phyloP scores from a whole-genome alignment of 1,284 basidiomycete genomes.

The Boletus smithii region DNA sequence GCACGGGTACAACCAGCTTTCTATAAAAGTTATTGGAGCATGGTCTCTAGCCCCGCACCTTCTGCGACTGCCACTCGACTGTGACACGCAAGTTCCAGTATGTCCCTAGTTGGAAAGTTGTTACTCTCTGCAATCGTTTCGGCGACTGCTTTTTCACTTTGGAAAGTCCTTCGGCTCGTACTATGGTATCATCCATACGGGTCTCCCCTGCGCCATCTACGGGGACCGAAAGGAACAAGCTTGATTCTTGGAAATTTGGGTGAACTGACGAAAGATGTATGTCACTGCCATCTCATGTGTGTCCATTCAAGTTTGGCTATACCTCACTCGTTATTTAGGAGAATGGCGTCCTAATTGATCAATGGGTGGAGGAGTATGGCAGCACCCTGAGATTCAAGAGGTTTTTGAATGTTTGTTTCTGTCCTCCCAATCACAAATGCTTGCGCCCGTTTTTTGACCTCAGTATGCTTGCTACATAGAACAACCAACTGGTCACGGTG shows the following conservation, averaged over 20 bases:
- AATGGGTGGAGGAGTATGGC: constrained; percentile 57
- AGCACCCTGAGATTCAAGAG: constrained; percentile 45
- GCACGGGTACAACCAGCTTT: too few species aligned
- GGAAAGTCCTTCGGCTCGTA: constrained; percentile 27
- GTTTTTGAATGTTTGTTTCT: constrained; percentile 43
- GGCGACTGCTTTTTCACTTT: constrained; percentile 30
- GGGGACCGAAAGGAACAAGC: constrained; percentile 48
- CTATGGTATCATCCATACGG: constrained; percentile 24
- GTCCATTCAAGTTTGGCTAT: background rate
- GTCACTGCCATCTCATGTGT: constrained; percentile 9
- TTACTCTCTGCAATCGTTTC: constrained; percentile 10
- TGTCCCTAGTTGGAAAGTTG: background rate
- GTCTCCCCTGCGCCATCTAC: constrained; percentile 46
- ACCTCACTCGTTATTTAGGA: background rate
- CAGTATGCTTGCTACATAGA: constrained; percentile 3
- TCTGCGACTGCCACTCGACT: background rate
- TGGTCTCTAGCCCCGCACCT: background rate
- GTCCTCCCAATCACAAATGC: background rate
- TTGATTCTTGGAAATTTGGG: constrained; percentile 52
- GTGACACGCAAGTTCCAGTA: background rate
- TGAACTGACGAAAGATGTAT: constrained; percentile 33
- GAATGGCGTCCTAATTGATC: constrained; percentile 36
- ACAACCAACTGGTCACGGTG: constrained; percentile 28
- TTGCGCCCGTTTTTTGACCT: background rate
- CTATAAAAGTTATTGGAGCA: background rate